Percentiles rank a stretch among this genome's conserved stretches.
phyloP scores from a whole-genome alignment of 306 rosid genomes.

The Sicyos baderoa region DNA sequence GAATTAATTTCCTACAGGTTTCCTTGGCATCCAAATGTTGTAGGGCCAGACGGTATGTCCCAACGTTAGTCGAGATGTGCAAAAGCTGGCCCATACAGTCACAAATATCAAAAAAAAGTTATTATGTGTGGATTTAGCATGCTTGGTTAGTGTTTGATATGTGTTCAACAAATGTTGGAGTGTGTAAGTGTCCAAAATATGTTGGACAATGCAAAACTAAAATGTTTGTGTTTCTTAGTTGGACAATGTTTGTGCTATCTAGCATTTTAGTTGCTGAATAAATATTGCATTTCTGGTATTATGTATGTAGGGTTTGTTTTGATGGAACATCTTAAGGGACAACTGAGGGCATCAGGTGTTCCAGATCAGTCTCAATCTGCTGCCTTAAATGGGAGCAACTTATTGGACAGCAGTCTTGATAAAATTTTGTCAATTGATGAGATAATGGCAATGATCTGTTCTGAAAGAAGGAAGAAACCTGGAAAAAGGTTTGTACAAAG shows the following conservation, averaged over 20 bases:
- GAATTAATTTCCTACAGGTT: too few species aligned
- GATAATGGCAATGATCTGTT: slow-evolving; percentile 36
- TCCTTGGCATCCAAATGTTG: too few species aligned
- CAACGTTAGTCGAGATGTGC: too few species aligned
- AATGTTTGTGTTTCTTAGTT: too few species aligned
- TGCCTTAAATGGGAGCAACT: slow-evolving; percentile 37
- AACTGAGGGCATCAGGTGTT: slow-evolving; percentile 33
- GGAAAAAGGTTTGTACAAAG: slow-evolving; percentile 22
- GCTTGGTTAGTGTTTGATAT: too few species aligned
- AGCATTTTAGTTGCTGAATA: background rate
- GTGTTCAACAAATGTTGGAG: too few species aligned
- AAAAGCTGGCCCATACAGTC: too few species aligned
- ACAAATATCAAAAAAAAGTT: too few species aligned
- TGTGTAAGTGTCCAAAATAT: too few species aligned
- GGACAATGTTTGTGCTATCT: background rate
- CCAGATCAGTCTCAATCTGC: slow-evolving; percentile 26
- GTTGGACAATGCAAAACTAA: too few species aligned
- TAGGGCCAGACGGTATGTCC: too few species aligned
- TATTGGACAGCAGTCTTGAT: slow-evolving; percentile 35
- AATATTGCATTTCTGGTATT: background rate
- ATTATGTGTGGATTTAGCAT: too few species aligned
- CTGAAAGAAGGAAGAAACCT: slow-evolving; percentile 23
- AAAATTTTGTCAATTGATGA: slow-evolving; percentile 38
- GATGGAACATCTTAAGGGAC: slow-evolving; percentile 50
- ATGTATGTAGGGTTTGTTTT: slow-evolving; percentile 42